Base-by-base conservation (phyloP, 78 protist genomes). In the Emiliania huxleyi region DNA sequence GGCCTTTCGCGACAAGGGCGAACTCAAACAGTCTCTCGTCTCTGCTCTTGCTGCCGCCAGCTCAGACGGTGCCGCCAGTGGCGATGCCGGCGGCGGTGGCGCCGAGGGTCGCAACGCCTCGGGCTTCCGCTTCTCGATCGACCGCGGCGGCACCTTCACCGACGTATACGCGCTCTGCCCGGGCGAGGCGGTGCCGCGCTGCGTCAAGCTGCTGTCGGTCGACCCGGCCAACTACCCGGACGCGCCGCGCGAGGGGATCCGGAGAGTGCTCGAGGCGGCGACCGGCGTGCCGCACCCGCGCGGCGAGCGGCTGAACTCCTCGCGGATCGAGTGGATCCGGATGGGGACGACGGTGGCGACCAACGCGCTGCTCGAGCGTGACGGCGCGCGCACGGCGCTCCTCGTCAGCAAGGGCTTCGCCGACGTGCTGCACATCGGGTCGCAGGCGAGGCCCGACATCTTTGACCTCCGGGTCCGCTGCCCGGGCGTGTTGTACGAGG, bases 331-430 rank as follows among this genome's bases (percentile, higher is more conserved):
- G 42, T 93, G 33, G 62, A 97, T 96, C 40, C 92, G 98, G 40
- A 98, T 98, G 99, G 99, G 99, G 48, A 98, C 99, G 35, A 98
- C 99, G 0, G 98, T 98, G 22, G 99, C 99, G 26, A 98, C 99
- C 43, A 98, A 98, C 93, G 99, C 99, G 0, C 95, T 98, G 52
- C 94, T 98, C 25, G 99, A 98, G 85, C 73, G 99, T 37, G 93
- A 97, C 42, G 99, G 83, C 45, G 98, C 94, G 22, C 90, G 77
- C 4, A 91, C 91, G 3, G 94, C 97, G 26, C 90, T 98, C 25
- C 91, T 95, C 29, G 93, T 94, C 52, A 96, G 98, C 19, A 21
- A 25, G 19, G 99, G 99, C 35, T 97, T 97, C 44, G 45, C 62
- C 25, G 98, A 98, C 73, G 75, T 96, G 23, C 91, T 98, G 15